A percentile compares a stretch with the other conserved stretches of the same genome.
Conservation (phyloP, 345 rosid genomes). For the Balakata baccata region DNA sequence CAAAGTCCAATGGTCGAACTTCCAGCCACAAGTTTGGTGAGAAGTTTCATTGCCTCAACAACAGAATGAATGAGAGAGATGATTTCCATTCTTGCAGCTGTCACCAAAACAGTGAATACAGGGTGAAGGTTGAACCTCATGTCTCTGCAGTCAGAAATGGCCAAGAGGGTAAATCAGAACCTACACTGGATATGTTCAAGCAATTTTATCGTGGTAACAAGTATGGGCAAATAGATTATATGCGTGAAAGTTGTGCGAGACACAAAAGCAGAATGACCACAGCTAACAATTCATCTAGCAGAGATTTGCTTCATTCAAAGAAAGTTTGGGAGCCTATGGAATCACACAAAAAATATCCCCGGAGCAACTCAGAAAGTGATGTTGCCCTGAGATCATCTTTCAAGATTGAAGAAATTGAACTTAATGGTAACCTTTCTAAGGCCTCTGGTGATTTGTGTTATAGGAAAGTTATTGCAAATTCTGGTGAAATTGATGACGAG, state of each 20-base stretch:
- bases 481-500: conserved; percentile 34
- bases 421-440: conserved; percentile 29
- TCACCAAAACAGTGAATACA: conserved; percentile 50
- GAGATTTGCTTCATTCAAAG: conserved; percentile 46
- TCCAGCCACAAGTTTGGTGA: conserved; percentile 50
- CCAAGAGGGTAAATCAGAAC: conserved; percentile 52
- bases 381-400: conserved; percentile 50
- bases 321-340: conserved; percentile 85
- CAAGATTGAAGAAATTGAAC: conserved; percentile 38
- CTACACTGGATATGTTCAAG: conserved; percentile 54
- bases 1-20: conserved; percentile 48
- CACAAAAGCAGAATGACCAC: conserved; percentile 46
- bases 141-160: conserved; percentile 47
- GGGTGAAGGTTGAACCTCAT: conserved; percentile 53
- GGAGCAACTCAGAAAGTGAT: conserved; percentile 64
- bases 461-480: conserved; percentile 42
- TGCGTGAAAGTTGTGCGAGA: conserved; percentile 52
- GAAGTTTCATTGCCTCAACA: conserved; percentile 50
- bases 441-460: conserved; percentile 40
- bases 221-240: conserved; percentile 48
- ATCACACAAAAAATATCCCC: conserved; percentile 51
- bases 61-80: conserved; percentile 51
- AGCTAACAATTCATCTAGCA: conserved; percentile 36
- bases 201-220: conserved; percentile 52
- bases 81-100: conserved; percentile 62